Base-by-base conservation (phyloP, 441 rosid genomes). In the Adansonia madagascariensis region DNA sequence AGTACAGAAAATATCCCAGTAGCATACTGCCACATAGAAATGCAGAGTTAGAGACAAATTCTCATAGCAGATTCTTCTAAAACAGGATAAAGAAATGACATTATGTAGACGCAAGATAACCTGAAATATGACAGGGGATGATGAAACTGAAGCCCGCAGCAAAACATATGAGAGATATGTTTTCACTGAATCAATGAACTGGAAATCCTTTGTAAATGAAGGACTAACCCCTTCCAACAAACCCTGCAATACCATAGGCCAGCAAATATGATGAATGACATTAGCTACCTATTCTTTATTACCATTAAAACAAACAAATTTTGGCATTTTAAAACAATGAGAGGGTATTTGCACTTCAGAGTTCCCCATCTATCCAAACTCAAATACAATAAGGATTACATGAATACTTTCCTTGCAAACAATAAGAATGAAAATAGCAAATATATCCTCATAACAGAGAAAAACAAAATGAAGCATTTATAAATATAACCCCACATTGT, bases 101-200 rank as follows among this genome's bases (percentile, higher is more conserved):
- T 41, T 5, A 8, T 47, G 4, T 31, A 68, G 76, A 76, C 59
- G 15, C 49, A 75, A 82, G 67, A 75, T 77, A 86, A 97, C 99
- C 98, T 97, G 98, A 91, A 94, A 94, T 85, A 97, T 91, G 83
- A 84, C 88, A 62, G 92, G 82, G 75, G 98, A 92, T 44, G 90
- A 97, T 49, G 98, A 91, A 82, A 97, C 97, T 50, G 99, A 92
- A 79, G 99, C 98, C 76, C 98, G 91, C 86, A 94, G 83, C 82
- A 97, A 86, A 84, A 98, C 98, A 87, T 93, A 97, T 27, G 98
- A 95, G 75, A 94, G 98, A 84, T 93, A 94, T 39, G 98, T 97
- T 91, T 97, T 97, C 79, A 97, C 95, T 47, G 99, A 97, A 86
- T 97, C 98, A 78, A 97, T 97, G 83, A 97, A 94, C 86, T 94